phyloP scores from a whole-genome alignment of 345 rosid genomes.

The Adansonia digitata region DNA sequence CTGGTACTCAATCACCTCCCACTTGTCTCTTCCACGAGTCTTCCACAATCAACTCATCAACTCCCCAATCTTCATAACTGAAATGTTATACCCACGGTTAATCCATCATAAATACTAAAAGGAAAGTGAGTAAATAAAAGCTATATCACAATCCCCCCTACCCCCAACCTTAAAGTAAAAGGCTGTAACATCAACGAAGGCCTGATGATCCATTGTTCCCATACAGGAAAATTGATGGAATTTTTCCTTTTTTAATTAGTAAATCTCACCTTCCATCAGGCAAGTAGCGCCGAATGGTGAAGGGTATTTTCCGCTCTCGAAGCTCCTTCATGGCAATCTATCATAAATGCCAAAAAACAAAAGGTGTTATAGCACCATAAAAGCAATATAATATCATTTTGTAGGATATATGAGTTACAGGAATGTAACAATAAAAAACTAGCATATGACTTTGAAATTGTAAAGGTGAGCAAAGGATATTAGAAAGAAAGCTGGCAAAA shows the following conservation, averaged over 20 bases:
- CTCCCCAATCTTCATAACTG: slow-evolving; percentile 89
- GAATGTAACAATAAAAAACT: background rate
- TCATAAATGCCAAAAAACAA: slow-evolving; percentile 2
- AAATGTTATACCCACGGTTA: background rate
- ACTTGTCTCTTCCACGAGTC: slow-evolving; percentile 97
- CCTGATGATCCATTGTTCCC: background rate
- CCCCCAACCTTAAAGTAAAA: background rate
- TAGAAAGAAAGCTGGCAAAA: background rate
- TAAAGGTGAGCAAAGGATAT: background rate
- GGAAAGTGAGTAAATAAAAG: background rate
- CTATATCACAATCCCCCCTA: background rate
- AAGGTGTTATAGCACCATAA: background rate
- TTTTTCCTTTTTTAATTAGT: background rate
- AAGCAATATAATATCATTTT: background rate
- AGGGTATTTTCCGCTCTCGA: slow-evolving; percentile 75
- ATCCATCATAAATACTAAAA: background rate
- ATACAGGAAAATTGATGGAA: background rate
- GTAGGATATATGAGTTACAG: background rate
- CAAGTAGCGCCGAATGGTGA: slow-evolving; percentile 72
- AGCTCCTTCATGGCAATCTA: slow-evolving; percentile 96
- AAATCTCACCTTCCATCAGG: slow-evolving; percentile 80
- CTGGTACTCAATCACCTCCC: slow-evolving; percentile 56
- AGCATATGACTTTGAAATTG: background rate
- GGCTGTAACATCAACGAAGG: background rate
- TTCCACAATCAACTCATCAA: slow-evolving; percentile 81